Conservation (phyloP, 257 asterid species). For the Misopates orontium region DNA sequence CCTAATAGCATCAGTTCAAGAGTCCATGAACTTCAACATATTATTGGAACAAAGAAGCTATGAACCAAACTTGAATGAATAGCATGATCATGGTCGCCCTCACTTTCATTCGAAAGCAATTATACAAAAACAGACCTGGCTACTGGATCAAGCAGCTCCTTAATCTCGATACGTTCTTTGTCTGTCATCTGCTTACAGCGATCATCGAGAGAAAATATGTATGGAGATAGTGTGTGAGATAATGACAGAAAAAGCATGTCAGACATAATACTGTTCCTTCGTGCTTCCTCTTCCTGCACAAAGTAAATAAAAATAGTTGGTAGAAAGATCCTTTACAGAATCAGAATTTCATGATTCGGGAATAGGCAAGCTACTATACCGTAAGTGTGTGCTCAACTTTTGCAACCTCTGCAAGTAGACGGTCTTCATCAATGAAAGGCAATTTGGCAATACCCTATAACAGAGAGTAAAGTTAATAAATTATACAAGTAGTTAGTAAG, state of each 20-base stretch:
- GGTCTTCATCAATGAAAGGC: constrained; percentile 91
- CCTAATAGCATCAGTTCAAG: constrained; percentile 39
- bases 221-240: constrained; percentile 88
- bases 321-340: constrained; percentile 11
- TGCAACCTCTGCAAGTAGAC: constrained; percentile 87
- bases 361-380: constrained; percentile 36
- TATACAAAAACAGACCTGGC: constrained; percentile 69
- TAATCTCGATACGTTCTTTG: constrained; percentile 50
- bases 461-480: constrained; percentile 21
- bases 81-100: background rate
- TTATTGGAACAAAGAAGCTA: constrained; percentile 13
- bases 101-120: constrained; percentile 16
- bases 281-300: constrained; percentile 83
- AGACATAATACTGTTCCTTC: constrained; percentile 83
- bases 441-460: constrained; percentile 87
- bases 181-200: constrained; percentile 75
- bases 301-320: constrained; percentile 19
- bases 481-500: constrained; percentile 1
- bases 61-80: no score
- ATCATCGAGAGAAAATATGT: constrained; percentile 83
- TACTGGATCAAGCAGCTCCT: constrained; percentile 75
- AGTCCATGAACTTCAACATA: constrained; percentile 25
- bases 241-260: constrained; percentile 88
- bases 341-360: constrained; percentile 6
- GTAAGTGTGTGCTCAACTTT: constrained; percentile 89